Conservation (phyloP, 495 filamentous ascomycete species). For the Choiromyces venosus region DNA sequence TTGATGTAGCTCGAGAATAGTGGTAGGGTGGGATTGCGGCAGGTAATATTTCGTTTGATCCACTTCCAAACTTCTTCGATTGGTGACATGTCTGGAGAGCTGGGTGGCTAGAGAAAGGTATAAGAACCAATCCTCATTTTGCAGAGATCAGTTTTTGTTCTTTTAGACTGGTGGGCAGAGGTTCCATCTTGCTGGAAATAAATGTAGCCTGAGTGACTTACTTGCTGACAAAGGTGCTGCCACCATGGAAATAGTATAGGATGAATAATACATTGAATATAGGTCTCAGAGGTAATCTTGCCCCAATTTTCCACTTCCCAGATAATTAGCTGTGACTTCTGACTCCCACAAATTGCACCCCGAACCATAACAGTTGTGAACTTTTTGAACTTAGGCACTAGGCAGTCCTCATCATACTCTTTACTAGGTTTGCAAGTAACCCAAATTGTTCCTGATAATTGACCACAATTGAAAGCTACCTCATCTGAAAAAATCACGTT, state of each 20-base stretch:
- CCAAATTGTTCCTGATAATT: slow-evolving; percentile 1
- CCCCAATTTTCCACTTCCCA: slow-evolving; percentile 8
- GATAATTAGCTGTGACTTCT: neutral
- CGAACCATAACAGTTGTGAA: slow-evolving; percentile 7
- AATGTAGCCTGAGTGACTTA: neutral
- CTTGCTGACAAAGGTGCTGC: neutral
- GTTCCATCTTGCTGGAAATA: slow-evolving; percentile 9
- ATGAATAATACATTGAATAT: slow-evolving; percentile 2
- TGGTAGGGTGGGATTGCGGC: too few species aligned
- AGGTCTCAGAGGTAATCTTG: slow-evolving; percentile 11
- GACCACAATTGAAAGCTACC: neutral
- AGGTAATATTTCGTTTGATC: too few species aligned
- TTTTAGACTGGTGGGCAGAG: too few species aligned
- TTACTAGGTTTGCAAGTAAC: neutral
- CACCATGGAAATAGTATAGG: slow-evolving; percentile 9
- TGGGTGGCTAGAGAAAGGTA: too few species aligned
- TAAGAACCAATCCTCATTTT: too few species aligned
- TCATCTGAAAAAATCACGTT: slow-evolving; percentile 11
- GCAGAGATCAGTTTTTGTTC: too few species aligned
- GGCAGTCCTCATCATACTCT: slow-evolving; percentile 7
- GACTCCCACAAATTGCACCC: neutral
- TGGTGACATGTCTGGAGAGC: too few species aligned
- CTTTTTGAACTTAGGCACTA: slow-evolving; percentile 15
- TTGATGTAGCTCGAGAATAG: too few species aligned
- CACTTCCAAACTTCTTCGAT: too few species aligned